Evolutionary conservation across 75 land plant genomes (phyloP).

Genomic region (Adiantum capillusveneris): DNA sequence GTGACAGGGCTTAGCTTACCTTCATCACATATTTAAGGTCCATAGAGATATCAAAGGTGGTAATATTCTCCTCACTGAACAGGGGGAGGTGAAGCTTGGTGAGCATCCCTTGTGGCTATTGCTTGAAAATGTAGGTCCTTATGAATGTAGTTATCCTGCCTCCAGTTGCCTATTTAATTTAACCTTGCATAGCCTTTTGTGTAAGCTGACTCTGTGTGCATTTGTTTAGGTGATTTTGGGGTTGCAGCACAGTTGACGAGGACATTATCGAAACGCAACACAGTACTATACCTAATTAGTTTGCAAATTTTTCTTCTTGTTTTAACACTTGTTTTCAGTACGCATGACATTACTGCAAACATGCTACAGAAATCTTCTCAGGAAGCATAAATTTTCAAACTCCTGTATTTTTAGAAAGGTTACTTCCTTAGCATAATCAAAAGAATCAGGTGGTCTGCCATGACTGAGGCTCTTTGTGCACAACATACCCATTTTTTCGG

Average conservation of each 20-base stretch:
- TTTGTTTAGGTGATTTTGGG: constrained; percentile 88
- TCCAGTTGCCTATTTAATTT: neutral
- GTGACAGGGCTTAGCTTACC: constrained; percentile 76
- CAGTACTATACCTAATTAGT: constrained; percentile 36
- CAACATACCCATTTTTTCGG: no score
- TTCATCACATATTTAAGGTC: constrained; percentile 95
- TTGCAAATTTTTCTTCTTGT: neutral
- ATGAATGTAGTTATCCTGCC: no score
- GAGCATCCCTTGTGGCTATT: constrained; percentile 17
- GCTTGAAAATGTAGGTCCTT: neutral
- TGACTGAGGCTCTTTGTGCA: no score
- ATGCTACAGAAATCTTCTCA: no score
- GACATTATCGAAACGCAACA: constrained; percentile 98
- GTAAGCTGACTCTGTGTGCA: neutral
- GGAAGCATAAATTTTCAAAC: no score
- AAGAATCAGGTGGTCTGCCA: no score
- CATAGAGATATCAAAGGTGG: constrained; percentile 99
- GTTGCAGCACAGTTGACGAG: constrained; percentile 99
- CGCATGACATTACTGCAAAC: no score
- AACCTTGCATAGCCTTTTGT: neutral
- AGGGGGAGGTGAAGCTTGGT: constrained; percentile 95
- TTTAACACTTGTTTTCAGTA: neutral
- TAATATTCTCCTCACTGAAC: constrained; percentile 85
- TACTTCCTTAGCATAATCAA: no score
- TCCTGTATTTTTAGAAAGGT: no score